Evolutionary conservation across 2,329 filamentous ascomycete species (phyloP).

Genomic region (Penicillium decumbens): DNA sequence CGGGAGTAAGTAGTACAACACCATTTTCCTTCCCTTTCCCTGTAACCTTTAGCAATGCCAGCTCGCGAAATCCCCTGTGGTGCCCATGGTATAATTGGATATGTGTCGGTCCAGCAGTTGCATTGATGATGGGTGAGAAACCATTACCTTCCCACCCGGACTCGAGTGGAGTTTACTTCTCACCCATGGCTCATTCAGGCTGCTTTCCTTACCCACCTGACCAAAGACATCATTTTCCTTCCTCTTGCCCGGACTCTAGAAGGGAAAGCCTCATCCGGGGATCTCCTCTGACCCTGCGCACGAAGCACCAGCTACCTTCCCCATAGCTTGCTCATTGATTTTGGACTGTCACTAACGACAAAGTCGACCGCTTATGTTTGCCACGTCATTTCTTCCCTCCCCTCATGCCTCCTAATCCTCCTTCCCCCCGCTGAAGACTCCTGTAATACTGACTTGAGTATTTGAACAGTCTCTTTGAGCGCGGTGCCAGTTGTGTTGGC

Average conservation of each 20-base stretch:
- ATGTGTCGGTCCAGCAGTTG: conserved; percentile 32
- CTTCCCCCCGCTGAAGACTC: conserved; percentile 10
- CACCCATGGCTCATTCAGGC: conserved; percentile 50
- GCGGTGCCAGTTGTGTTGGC: conserved; percentile 76
- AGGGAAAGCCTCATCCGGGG: conserved; percentile 31
- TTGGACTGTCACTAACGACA: conserved; percentile 37
- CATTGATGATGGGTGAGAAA: conserved; percentile 57
- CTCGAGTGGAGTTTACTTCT: conserved; percentile 47
- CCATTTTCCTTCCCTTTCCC: conserved; percentile 63
- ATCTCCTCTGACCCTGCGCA: conserved; percentile 29
- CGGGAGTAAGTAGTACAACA: conserved; percentile 93
- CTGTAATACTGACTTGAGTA: conserved; percentile 38
- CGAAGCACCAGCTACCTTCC: conserved; percentile 30
- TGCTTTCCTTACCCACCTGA: conserved; percentile 44
- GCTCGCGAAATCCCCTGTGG: conserved; percentile 36
- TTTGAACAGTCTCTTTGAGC: conserved; percentile 74
- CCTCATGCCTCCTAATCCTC: conserved; percentile 31
- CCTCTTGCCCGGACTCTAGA: conserved; percentile 27
- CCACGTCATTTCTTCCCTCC: conserved; percentile 40
- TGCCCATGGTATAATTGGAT: conserved; percentile 36
- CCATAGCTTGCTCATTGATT: conserved; percentile 35
- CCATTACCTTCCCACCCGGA: conserved; percentile 53
- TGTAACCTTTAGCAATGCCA: conserved; percentile 43
- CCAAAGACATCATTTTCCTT: conserved; percentile 27
- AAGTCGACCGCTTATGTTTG: conserved; percentile 40